Conservation (phyloP, 352 stramenopile genomes). For the Phytopythium litorale region DNA sequence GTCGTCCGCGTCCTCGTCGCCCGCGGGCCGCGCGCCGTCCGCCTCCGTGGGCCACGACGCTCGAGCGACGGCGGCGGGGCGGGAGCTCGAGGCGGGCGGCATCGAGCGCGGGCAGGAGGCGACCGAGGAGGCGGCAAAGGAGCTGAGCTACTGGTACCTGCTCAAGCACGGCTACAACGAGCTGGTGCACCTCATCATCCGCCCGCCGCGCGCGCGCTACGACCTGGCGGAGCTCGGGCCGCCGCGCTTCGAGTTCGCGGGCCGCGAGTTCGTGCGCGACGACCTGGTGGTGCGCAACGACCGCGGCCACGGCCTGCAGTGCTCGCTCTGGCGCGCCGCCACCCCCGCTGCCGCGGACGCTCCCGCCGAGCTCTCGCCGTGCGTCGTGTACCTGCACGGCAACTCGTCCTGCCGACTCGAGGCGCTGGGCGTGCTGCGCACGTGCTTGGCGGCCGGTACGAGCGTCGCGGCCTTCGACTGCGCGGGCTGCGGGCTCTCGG, state of each 20-base stretch:
- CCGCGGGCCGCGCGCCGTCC: constrained; percentile 14
- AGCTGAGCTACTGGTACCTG: constrained; percentile 85
- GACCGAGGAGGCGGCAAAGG: constrained; percentile 67
- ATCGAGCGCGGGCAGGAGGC: constrained; percentile 71
- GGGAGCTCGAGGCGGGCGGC: constrained; percentile 44
- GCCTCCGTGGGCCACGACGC: constrained; percentile 23
- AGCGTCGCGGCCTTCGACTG: constrained; percentile 97
- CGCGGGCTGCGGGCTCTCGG: constrained; percentile 92
- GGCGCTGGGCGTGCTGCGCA: constrained; percentile 88
- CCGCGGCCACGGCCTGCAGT: constrained; percentile 86
- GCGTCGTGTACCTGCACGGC: constrained; percentile 98
- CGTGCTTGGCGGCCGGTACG: constrained; percentile 90
- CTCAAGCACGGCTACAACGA: constrained; percentile 92
- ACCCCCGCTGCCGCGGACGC: constrained; percentile 19
- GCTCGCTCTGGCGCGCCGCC: constrained; percentile 92
- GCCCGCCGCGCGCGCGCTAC: constrained; percentile 93
- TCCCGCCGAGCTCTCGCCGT: constrained; percentile 49
- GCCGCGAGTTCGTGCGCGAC: constrained; percentile 77
- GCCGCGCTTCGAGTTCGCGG: constrained; percentile 87
- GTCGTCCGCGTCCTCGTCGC: neutral
- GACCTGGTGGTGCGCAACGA: constrained; percentile 90
- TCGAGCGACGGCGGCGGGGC: constrained; percentile 4
- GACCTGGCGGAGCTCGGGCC: constrained; percentile 89
- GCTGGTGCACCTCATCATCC: constrained; percentile 97
- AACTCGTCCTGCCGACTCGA: constrained; percentile 96